These are phyloP conservation scores for Platanthera guangdongensis DNA, from an alignment of 106 monocot species.

Conservation along the genomic window DNA sequence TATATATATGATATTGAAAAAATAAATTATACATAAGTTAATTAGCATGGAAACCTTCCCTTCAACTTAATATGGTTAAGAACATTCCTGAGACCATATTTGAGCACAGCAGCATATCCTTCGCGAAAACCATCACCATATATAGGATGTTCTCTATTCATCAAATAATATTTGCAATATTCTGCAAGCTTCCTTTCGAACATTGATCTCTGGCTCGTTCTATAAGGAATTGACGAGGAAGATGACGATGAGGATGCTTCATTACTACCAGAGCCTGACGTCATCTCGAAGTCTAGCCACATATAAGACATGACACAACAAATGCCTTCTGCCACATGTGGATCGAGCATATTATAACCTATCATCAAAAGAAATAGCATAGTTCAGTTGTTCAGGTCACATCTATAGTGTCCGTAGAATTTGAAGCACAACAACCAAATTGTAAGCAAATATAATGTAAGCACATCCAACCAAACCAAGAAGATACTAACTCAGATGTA, in stretches of 20 bases:
- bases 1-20: too few relatives aligned
- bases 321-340: constrained; percentile 25
- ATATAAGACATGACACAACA: constrained; percentile 21
- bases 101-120: constrained; percentile 35
- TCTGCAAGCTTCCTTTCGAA: constrained; percentile 68
- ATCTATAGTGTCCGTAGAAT: too few relatives aligned
- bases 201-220: constrained; percentile 38
- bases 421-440: too few relatives aligned
- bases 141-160: constrained; percentile 29
- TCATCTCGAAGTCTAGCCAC: constrained; percentile 44
- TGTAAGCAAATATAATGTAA: too few relatives aligned
- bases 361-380: not conserved
- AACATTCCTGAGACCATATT: constrained; percentile 45
- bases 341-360: constrained; percentile 44
- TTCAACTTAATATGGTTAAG: constrained; percentile 55
- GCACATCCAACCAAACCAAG: too few relatives aligned
- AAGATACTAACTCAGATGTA: too few relatives aligned
- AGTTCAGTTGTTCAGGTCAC: too few relatives aligned
- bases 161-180: constrained; percentile 67
- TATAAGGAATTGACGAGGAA: constrained; percentile 21
- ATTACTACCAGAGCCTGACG: constrained; percentile 32
- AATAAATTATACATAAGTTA: too few relatives aligned
- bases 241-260: constrained; percentile 37
- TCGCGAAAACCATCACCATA: constrained; percentile 73
- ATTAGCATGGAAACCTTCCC: constrained; percentile 37